Conservation (phyloP, 2,329 filamentous ascomycete genomes). For the Cladosporium velox region DNA sequence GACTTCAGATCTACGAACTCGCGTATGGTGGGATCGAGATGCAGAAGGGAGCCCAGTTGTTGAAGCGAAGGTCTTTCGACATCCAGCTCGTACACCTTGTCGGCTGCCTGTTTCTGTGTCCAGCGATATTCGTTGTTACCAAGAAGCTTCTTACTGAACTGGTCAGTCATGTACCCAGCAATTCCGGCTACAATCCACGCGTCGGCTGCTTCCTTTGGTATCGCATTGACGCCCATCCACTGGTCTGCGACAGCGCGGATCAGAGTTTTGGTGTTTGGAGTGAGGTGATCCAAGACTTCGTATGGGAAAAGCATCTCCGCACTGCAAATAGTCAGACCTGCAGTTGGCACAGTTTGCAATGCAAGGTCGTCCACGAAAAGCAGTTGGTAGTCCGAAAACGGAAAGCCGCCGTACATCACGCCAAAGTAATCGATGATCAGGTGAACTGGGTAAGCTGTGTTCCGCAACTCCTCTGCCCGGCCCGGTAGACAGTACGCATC, state of each 20-base stretch:
- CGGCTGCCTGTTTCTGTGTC: constrained; percentile 80
- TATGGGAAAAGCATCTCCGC: constrained; percentile 81
- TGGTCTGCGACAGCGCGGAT: constrained; percentile 85
- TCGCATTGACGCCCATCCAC: constrained; percentile 92
- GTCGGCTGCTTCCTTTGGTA: constrained; percentile 77
- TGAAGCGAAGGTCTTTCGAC: constrained; percentile 78
- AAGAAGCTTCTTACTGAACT: constrained; percentile 86
- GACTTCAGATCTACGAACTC: constrained; percentile 92
- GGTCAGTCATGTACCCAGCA: constrained; percentile 91
- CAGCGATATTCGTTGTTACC: constrained; percentile 95
- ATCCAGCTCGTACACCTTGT: constrained; percentile 79
- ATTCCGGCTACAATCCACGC: constrained; percentile 88
- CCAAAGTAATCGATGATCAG: constrained; percentile 87
- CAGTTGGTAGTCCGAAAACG: constrained; percentile 87
- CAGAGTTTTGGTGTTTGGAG: constrained; percentile 76
- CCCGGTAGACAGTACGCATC: constrained; percentile 89
- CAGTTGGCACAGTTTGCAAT: constrained; percentile 72
- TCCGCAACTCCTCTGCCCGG: constrained; percentile 76
- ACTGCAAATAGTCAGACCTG: constrained; percentile 85
- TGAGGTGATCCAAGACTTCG: constrained; percentile 80
- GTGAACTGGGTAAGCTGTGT: constrained; percentile 85
- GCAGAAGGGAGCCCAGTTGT: constrained; percentile 74
- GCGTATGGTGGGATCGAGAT: constrained; percentile 79
- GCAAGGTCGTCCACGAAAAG: constrained; percentile 91
- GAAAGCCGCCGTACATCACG: constrained; percentile 84